Base-by-base conservation (phyloP, 192 early-diverging fungal genomes). In the Coemansia sp. region DNA sequence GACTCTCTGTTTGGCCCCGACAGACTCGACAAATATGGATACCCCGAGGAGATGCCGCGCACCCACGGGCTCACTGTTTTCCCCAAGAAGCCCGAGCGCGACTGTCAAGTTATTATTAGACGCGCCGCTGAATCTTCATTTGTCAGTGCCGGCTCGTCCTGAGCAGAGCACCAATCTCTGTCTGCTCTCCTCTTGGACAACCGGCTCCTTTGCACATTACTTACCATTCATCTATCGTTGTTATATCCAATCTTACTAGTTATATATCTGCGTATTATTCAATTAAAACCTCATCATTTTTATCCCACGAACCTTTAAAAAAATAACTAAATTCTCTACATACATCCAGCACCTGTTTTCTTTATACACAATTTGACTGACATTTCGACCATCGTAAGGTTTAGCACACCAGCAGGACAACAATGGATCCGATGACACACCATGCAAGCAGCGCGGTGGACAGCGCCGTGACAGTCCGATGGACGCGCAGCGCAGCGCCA, bases 391-490 rank as follows among this genome's bases (percentile, higher is more conserved):
- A 26, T 26, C 26, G 0, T 26, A 26, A 26, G 26, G 3, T 26
- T 26, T 3, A 26, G 3, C 26, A 64, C 41, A 59, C 18, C 6
- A 47, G 16, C 38, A 75, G 26, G 9, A 75, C n/a, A 5, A 66
- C 41, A 26, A 81, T n/a, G 0, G 78, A 75, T 2, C 72, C 77
- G 11, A 56, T 53, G 9, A 80, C 53, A 23, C 77, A 75, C 72
- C 77, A 74, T 1, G 40, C 72, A 16, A 80, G 66, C 56, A 80
- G 58, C 6, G 38, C 58, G 13, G 77, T 80, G 9, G 73, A 63
- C 50, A 45, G 26, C 6, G 59, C 45, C 4, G 77, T 71, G 11
- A 48, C 40, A 16, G 37, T 47, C 0, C n/a, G 5, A n/a, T 71
- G 13, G 52, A 54, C 12, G 0, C 52, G 9, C 9, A 19, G 52